These are phyloP conservation scores for Tritrichomonas foetus DNA, from an alignment of 208 protist species.

Conservation along the genomic window DNA sequence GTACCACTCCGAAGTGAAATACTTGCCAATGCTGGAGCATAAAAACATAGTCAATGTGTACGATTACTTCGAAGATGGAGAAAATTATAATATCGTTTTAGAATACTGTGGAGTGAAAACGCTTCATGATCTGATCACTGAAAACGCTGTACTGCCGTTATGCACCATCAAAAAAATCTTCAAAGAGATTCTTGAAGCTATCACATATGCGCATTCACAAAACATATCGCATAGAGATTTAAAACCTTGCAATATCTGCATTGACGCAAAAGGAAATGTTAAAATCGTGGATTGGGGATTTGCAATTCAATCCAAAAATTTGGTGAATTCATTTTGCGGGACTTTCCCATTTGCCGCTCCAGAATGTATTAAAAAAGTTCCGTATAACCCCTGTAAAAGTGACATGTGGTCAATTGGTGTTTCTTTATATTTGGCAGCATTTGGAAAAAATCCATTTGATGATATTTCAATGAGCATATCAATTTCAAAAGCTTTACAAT, in stretches of 20 bases:
- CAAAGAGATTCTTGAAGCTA: neutral
- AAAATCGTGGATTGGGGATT: conserved; percentile 30
- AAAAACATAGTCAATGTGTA: neutral
- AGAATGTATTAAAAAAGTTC: neutral
- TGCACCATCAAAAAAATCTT: neutral
- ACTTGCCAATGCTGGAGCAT: neutral
- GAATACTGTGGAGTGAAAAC: neutral
- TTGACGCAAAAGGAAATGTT: neutral
- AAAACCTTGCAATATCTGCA: conserved; percentile 9
- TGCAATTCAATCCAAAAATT: neutral
- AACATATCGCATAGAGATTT: neutral
- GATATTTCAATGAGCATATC: too few relatives aligned
- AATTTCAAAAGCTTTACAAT: too few relatives aligned
- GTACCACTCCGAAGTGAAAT: neutral
- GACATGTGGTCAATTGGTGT: conserved; percentile 28
- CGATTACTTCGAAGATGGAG: neutral
- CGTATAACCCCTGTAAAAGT: neutral
- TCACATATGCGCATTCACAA: neutral
- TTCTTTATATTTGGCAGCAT: neutral
- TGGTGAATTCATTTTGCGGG: neutral
- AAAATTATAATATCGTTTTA: neutral
- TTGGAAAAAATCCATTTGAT: neutral
- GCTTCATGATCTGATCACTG: neutral
- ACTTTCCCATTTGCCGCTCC: neutral
- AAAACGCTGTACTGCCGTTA: neutral